These are phyloP conservation scores for Suillus subaureus DNA, from an alignment of 768 basidiomycete genomes.

Conservation along the genomic window DNA sequence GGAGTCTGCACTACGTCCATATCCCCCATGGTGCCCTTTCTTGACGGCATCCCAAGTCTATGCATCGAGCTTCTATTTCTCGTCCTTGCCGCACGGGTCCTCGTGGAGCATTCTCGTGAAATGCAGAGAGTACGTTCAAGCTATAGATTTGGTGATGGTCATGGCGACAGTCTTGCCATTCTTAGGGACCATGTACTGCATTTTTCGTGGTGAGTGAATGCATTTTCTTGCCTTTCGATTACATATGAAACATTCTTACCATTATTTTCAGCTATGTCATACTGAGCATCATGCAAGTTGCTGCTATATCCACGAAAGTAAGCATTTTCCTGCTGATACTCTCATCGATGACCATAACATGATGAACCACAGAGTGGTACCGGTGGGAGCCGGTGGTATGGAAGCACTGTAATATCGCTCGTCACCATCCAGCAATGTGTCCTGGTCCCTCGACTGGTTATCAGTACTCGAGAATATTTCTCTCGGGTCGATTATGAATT, in stretches of 20 bases:
- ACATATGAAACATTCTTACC: not conserved
- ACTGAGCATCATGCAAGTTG: not conserved
- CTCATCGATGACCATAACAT: not conserved
- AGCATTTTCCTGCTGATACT: not conserved
- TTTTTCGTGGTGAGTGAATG: slow-evolving; percentile 5
- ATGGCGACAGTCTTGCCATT: not conserved
- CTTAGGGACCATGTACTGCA: not conserved
- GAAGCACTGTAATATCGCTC: not conserved
- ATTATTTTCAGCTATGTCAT: not conserved
- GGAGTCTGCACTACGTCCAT: not conserved
- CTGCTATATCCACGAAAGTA: not conserved
- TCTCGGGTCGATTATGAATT: not conserved
- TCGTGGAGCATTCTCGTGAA: not conserved
- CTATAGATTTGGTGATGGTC: not conserved
- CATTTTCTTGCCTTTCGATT: not conserved
- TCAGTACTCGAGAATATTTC: not conserved
- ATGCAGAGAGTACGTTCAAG: not conserved
- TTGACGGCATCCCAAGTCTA: slow-evolving; percentile 3
- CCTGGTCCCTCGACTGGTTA: slow-evolving; percentile 2
- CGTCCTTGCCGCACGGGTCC: not conserved
- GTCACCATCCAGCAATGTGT: not conserved
- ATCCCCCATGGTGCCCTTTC: not conserved
- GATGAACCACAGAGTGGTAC: not conserved
- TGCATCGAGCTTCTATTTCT: slow-evolving; percentile 1
- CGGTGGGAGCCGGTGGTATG: not conserved